Evolutionary conservation across 306 rosid genomes (phyloP).

Genomic region (Phaseolus lunatus): DNA sequence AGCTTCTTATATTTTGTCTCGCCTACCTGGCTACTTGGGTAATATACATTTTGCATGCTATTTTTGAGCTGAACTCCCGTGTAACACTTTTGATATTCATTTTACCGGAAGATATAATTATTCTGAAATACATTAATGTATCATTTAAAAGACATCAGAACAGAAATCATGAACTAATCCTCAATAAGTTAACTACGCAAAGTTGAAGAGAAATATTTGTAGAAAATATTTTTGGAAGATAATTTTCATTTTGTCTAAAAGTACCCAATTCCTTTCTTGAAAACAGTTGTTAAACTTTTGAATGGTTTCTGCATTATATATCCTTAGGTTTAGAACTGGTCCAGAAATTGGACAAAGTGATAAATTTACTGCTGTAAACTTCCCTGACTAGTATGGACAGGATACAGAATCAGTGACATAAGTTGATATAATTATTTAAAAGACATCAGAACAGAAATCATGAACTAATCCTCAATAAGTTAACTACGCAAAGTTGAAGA

Average conservation of each 20-base stretch:
- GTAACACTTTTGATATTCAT: constrained; percentile 9
- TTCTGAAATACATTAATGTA: background rate
- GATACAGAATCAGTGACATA: background rate
- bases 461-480: constrained; percentile 13
- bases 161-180: constrained; percentile 15
- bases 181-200: constrained; percentile 30
- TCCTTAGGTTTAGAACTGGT: constrained; percentile 5
- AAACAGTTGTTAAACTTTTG: constrained; percentile 1
- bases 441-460: constrained; percentile 23
- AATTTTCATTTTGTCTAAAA: constrained; percentile 8
- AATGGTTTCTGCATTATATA: background rate
- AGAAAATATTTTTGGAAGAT: background rate
- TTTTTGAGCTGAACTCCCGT: constrained; percentile 22
- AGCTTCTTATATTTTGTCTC: constrained; percentile 93
- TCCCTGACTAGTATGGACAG: background rate
- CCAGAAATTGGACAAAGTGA: background rate
- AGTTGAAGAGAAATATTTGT: constrained; percentile 23
- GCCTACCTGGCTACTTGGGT: constrained; percentile 95
- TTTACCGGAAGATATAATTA: background rate
- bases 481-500: constrained; percentile 32
- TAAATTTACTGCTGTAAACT: background rate
- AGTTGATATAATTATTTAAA: too few species aligned
- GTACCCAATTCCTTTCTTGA: background rate
- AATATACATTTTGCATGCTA: constrained; percentile 34
- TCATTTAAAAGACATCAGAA: background rate